Evolutionary conservation across 2,329 filamentous ascomycete species (phyloP).

Genomic region (Huntiella abstrusa): DNA sequence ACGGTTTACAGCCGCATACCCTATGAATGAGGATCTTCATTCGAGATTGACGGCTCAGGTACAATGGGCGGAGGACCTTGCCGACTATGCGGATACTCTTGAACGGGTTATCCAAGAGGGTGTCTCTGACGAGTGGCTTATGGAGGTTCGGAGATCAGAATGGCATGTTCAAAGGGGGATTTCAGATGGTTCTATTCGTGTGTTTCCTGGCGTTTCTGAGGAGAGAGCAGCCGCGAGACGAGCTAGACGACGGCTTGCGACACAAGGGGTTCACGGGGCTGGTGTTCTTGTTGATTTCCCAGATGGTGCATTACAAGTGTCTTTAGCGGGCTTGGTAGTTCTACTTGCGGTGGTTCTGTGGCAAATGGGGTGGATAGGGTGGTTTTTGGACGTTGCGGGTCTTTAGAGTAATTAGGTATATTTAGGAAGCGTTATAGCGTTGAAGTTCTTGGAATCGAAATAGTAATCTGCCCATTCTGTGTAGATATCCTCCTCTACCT

Average conservation of each 20-base stretch:
- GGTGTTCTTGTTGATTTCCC: too few species aligned
- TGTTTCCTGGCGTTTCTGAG: background rate
- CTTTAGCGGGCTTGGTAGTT: background rate
- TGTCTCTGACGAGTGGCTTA: background rate
- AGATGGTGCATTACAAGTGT: too few species aligned
- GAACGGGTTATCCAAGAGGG: background rate
- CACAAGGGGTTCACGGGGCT: too few species aligned
- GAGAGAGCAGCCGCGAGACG: background rate
- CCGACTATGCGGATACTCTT: background rate
- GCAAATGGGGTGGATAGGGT: background rate
- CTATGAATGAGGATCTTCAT: background rate
- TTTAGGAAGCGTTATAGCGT: background rate
- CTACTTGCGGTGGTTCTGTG: background rate
- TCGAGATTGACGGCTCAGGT: background rate
- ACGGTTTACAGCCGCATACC: background rate
- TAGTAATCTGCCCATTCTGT: slow-evolving; percentile 17
- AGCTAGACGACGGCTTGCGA: too few species aligned
- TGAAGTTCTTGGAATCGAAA: slow-evolving; percentile 15
- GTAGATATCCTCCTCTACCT: slow-evolving; percentile 13
- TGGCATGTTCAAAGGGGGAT: background rate
- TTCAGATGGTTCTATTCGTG: background rate
- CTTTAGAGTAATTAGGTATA: background rate
- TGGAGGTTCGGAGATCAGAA: background rate
- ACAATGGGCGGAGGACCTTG: background rate
- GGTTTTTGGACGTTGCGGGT: background rate